Percentiles rank a stretch among this genome's conserved stretches.
Evolutionary conservation across 2,329 filamentous ascomycete genomes (phyloP).

Genomic region (Chrysoporthe puriensis): DNA sequence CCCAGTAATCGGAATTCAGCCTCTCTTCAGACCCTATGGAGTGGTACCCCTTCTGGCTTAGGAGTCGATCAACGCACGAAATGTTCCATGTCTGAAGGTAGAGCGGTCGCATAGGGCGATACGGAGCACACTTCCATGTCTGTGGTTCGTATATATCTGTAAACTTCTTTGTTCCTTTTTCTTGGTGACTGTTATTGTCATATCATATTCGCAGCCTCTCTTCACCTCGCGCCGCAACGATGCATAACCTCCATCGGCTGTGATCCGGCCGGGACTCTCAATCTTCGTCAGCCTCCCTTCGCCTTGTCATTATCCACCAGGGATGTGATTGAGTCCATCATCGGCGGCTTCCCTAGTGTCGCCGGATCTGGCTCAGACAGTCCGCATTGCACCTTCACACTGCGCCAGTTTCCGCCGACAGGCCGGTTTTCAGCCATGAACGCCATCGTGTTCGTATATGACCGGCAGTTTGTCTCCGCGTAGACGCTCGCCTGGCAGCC

Average conservation of each 20-base stretch:
- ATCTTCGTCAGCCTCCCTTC: not conserved
- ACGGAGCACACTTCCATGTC: too few relatives aligned
- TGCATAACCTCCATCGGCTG: not conserved
- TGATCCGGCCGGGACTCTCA: too few relatives aligned
- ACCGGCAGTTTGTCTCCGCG: constrained; percentile 39
- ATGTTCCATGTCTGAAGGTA: too few relatives aligned
- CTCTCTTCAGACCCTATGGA: too few relatives aligned
- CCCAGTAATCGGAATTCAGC: too few relatives aligned
- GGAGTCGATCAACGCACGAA: too few relatives aligned
- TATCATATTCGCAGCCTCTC: too few relatives aligned
- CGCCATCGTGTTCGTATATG: constrained; percentile 42
- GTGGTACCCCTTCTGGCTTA: too few relatives aligned
- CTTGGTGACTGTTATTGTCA: too few relatives aligned
- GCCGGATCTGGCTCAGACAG: constrained; percentile 34
- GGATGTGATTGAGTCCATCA: constrained; percentile 31
- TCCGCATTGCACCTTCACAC: constrained; percentile 42
- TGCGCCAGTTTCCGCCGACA: constrained; percentile 41
- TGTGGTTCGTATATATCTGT: too few relatives aligned
- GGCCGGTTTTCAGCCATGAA: constrained; percentile 41
- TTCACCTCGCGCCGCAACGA: not conserved
- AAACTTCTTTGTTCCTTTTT: too few relatives aligned
- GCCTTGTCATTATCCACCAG: constrained; percentile 22
- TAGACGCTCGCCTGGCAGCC: constrained; percentile 44
- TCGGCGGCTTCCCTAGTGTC: constrained; percentile 34
- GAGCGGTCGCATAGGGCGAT: too few relatives aligned